phyloP scores from a whole-genome alignment of 176 grass and related monocot species.

The Oryza coarctata region DNA sequence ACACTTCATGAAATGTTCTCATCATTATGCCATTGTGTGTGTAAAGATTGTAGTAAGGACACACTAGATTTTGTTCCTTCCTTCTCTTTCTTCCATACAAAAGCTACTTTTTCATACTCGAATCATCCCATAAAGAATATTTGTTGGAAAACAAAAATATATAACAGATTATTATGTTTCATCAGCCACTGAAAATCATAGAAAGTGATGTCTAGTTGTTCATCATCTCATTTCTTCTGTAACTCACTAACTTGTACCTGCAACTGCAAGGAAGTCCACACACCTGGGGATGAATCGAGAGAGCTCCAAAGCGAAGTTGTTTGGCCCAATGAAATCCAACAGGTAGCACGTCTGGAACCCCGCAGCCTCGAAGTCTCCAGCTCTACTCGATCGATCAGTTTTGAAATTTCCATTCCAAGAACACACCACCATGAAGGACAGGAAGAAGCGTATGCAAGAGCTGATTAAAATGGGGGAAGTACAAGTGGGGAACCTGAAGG shows the following conservation, averaged over 20 bases:
- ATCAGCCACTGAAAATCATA: not conserved
- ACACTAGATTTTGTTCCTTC: constrained; percentile 9
- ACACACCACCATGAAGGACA: not conserved
- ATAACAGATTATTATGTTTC: not conserved
- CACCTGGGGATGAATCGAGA: constrained; percentile 65
- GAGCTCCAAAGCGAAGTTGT: constrained; percentile 60
- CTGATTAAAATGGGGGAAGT: not conserved
- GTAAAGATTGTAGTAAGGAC: constrained; percentile 10
- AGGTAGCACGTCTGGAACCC: constrained; percentile 76
- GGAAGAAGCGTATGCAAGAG: not conserved
- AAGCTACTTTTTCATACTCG: not conserved
- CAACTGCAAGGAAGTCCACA: not conserved
- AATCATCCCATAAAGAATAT: not conserved
- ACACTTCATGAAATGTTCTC: not conserved
- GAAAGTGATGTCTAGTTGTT: not conserved
- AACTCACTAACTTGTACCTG: not conserved
- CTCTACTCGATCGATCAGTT: constrained; percentile 29
- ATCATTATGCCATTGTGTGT: not conserved
- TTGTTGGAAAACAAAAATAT: not conserved
- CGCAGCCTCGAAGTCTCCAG: constrained; percentile 51
- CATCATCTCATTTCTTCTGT: not conserved
- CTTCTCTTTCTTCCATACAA: constrained; percentile 26
- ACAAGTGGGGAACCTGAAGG: constrained; percentile 56
- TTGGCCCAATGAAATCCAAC: constrained; percentile 81
- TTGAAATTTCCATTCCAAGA: not conserved